Conservation (phyloP, 768 basidiomycete genomes). For the Mrakia frigida region DNA sequence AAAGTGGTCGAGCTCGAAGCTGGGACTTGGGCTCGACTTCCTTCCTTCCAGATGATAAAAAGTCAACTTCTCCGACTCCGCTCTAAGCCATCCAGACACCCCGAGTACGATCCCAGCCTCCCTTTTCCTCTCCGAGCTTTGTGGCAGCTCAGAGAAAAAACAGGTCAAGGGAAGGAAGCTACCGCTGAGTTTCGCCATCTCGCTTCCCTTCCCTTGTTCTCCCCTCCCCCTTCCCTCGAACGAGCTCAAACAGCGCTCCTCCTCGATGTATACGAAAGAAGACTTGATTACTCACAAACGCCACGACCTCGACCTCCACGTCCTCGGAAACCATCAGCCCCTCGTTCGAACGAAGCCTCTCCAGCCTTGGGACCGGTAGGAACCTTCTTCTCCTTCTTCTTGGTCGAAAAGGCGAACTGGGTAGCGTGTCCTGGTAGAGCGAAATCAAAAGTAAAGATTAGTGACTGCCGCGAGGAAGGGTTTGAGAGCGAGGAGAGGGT, state of each 20-base stretch:
- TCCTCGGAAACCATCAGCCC: slow-evolving; percentile 37
- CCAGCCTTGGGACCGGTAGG: slow-evolving; percentile 20
- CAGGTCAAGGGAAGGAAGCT: too few relatives aligned
- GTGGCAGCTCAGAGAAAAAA: neutral
- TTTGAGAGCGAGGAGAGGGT: neutral
- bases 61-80: too few relatives aligned
- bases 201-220: neutral
- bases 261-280: neutral
- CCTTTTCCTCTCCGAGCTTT: neutral
- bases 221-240: neutral
- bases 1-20: slow-evolving; percentile 4
- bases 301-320: slow-evolving; percentile 42
- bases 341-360: slow-evolving; percentile 36
- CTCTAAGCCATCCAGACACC: too few relatives aligned
- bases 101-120: neutral
- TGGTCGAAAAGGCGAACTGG: slow-evolving; percentile 43
- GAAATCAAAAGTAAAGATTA: neutral
- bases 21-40: neutral
- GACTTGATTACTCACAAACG: slow-evolving; percentile 35
- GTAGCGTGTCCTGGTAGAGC: slow-evolving; percentile 41
- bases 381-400: slow-evolving; percentile 41
- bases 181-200: neutral
- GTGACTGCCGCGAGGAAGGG: neutral
- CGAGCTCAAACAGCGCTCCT: neutral
- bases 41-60: neutral